Conservation (phyloP, 2,329 filamentous ascomycete genomes). For the Fusarium chaquense region DNA sequence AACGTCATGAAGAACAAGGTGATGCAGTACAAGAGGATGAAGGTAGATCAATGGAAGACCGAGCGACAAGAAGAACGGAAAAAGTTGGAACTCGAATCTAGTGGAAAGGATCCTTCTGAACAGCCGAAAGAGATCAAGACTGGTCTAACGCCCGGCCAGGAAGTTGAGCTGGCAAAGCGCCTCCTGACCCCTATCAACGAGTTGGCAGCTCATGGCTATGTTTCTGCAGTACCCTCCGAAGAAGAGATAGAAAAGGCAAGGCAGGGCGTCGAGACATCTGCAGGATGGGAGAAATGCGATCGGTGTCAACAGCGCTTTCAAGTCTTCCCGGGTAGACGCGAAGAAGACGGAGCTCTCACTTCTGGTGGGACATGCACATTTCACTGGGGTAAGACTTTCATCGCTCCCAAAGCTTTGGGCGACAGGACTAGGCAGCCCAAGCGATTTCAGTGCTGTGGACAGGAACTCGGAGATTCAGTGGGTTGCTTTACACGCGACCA, state of each 20-base stretch:
- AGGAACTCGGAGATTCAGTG: conserved; percentile 75
- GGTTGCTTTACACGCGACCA: conserved; percentile 79
- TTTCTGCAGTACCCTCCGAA: conserved; percentile 73
- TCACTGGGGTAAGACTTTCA: conserved; percentile 80
- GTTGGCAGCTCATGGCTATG: conserved; percentile 80
- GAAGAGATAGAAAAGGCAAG: conserved; percentile 75
- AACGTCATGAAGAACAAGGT: conserved; percentile 89
- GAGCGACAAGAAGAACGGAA: conserved; percentile 62
- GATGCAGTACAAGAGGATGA: conserved; percentile 80
- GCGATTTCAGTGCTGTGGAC: conserved; percentile 82
- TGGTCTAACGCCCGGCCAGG: conserved; percentile 74
- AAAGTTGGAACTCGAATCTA: conserved; percentile 49
- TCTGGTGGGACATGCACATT: conserved; percentile 83
- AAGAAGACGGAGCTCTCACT: conserved; percentile 79
- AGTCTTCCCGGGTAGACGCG: conserved; percentile 86
- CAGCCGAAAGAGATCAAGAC: conserved; percentile 71
- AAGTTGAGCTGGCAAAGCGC: conserved; percentile 72
- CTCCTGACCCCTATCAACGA: conserved; percentile 73
- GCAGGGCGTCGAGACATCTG: conserved; percentile 72
- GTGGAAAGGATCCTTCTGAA: conserved; percentile 50
- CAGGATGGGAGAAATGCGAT: conserved; percentile 89
- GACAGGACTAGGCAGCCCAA: conserved; percentile 69
- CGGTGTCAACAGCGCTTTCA: conserved; percentile 89
- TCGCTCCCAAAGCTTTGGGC: conserved; percentile 67
- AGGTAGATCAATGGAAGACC: conserved; percentile 75